Evolutionary conservation across 2,329 filamentous ascomycete species (phyloP), one percentile per base, ranked within the genome.

Genomic region (Orbilia brochopaga): DNA sequence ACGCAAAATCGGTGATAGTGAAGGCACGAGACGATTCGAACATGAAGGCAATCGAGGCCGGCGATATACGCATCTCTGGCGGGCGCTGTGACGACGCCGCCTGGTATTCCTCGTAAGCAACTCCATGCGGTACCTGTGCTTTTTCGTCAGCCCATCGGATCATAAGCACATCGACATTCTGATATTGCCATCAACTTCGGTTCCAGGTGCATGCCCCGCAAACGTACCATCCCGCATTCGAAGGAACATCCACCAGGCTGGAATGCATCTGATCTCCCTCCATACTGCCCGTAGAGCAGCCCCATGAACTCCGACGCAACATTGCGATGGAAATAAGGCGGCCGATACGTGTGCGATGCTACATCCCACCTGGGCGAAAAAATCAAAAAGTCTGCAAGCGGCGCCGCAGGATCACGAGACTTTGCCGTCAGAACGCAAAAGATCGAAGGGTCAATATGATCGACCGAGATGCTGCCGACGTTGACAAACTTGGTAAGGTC

Each of bases 321-420:
- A 81, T 88, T 88, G 76, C 86, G 83, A 79, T 90, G 88, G 80
- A 88, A 90, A 83, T 87, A 90, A 0, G 88, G 88, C 23, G 87
- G 87, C 4, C 88, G 84, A 82, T 90, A 90, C 0, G 88, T 90
- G 77, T 88, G 83, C 75, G 88, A 86, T 1, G 83, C 85, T 0
- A 89, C 87, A 35, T 89, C 83, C 88, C 88, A 90, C 56, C 88
- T 83, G 1, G 88, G 87, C 8, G 87, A 87, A 80, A 90, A 90
- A 78, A 89, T 86, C 76, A 90, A 86, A 75, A 90, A 90, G 80
- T 90, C 88, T 5, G 86, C 87, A 1, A 88, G 80, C 0, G 85
- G 82, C 0, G 84, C 84, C 7, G 83, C 83, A 2, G 83, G 79
- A 53, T 83, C 81, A 15, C 80, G 81, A n/a, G 85, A 86, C 24